Conservation (phyloP, 768 basidiomycete species). For the Hericium erinaceus region DNA sequence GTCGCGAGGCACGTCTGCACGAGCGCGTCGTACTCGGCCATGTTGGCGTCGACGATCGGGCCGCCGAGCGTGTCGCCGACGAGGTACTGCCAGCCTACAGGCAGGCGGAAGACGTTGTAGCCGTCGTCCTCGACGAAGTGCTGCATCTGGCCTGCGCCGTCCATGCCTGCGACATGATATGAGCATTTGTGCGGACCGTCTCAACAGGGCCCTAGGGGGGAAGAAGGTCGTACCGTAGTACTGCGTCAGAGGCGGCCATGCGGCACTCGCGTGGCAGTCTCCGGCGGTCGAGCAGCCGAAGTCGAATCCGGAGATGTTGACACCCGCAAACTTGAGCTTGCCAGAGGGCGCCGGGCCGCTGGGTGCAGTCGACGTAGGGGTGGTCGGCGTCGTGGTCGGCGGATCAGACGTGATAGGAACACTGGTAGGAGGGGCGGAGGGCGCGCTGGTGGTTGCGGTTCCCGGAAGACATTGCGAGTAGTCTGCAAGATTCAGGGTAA, state of each 20-base stretch:
- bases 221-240: conserved; percentile 27
- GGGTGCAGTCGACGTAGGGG: conserved; percentile 4
- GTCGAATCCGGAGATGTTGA: conserved; percentile 50
- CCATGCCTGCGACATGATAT: conserved; percentile 19
- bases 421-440: neutral
- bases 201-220: neutral
- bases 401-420: conserved; percentile 11
- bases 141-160: conserved; percentile 49
- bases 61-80: conserved; percentile 25
- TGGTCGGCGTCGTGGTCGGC: conserved; percentile 10
- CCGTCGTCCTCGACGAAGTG: conserved; percentile 49
- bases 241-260: conserved; percentile 36
- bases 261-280: conserved; percentile 28
- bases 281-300: conserved; percentile 42
- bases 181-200: no score
- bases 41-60: conserved; percentile 32
- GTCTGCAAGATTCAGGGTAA: conserved; percentile 10
- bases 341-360: conserved; percentile 8
- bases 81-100: conserved; percentile 52
- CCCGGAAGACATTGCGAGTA: conserved; percentile 28
- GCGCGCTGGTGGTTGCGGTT: conserved; percentile 11
- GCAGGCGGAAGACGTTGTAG: conserved; percentile 50
- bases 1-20: conserved; percentile 40
- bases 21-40: conserved; percentile 41
- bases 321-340: conserved; percentile 29